A percentile compares a stretch with the other conserved stretches of the same genome.
Evolutionary conservation across 495 filamentous ascomycete species (phyloP).

Genomic region (Niebla homalea): DNA sequence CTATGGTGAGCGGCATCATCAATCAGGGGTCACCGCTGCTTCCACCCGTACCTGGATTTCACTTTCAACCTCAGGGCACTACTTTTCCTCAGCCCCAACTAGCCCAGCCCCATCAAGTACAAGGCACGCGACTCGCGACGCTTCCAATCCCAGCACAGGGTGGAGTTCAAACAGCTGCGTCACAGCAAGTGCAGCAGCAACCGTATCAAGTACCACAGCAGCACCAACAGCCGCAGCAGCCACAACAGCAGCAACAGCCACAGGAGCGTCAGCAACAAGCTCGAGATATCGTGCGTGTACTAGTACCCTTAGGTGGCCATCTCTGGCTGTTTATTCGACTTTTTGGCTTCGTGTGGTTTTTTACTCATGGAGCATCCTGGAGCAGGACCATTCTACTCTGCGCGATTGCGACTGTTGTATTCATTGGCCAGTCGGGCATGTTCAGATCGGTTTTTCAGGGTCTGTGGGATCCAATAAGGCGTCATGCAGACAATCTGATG

Average conservation of each 20-base stretch:
- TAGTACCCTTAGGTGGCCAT: constrained; percentile 25
- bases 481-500: constrained; percentile 60
- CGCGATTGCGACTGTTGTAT: constrained; percentile 42
- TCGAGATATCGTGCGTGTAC: constrained; percentile 14
- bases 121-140: neutral
- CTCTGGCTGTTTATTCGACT: constrained; percentile 72
- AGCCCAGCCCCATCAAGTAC: constrained; percentile 5
- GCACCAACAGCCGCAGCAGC: constrained; percentile 7
- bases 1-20: too few species aligned
- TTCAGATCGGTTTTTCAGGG: constrained; percentile 43
- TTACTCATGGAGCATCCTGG: constrained; percentile 62
- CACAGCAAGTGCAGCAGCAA: constrained; percentile 7
- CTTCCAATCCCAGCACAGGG: neutral
- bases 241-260: constrained; percentile 14
- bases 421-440: constrained; percentile 52
- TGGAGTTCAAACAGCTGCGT: too few species aligned
- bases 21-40: too few species aligned
- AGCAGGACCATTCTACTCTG: constrained; percentile 51
- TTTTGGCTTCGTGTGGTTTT: constrained; percentile 65
- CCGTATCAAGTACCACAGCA: constrained; percentile 1
- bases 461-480: constrained; percentile 48
- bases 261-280: constrained; percentile 13
- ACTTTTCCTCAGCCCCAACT: constrained; percentile 1
- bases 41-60: too few species aligned
- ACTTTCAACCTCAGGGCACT: too few species aligned